phyloP scores from a whole-genome alignment of 2,329 filamentous ascomycete species.

The Xylaria arbuscula region DNA sequence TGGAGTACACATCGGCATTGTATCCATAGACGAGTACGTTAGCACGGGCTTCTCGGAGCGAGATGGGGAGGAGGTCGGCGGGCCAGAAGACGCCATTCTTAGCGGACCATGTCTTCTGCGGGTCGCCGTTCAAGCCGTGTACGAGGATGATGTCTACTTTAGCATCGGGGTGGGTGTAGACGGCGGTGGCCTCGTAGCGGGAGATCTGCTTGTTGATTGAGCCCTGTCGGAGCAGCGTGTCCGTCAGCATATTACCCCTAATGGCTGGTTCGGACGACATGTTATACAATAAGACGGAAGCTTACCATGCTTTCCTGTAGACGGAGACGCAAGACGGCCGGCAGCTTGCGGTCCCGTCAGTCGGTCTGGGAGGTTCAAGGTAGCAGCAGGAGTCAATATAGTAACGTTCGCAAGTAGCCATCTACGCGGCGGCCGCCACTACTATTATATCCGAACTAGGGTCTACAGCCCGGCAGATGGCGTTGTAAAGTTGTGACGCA shows the following conservation, averaged over 20 bases:
- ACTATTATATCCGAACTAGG: constrained; percentile 40
- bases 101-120: constrained; percentile 71
- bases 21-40: constrained; percentile 80
- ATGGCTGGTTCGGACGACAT: neutral
- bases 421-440: constrained; percentile 24
- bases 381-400: constrained; percentile 20
- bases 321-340: constrained; percentile 39
- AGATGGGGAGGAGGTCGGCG: constrained; percentile 70
- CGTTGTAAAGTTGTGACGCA: constrained; percentile 39
- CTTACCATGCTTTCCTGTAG: constrained; percentile 41
- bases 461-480: constrained; percentile 32
- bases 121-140: constrained; percentile 75
- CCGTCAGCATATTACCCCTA: constrained; percentile 39
- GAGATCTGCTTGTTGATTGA: constrained; percentile 62
- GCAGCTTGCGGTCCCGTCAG: constrained; percentile 28
- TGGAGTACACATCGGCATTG: constrained; percentile 72
- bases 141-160: constrained; percentile 75
- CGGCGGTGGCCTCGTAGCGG: constrained; percentile 68
- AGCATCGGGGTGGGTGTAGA: constrained; percentile 69
- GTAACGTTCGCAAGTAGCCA: constrained; percentile 13
- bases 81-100: constrained; percentile 75
- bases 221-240: constrained; percentile 51
- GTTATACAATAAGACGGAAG: constrained; percentile 10
- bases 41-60: constrained; percentile 67
- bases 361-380: constrained; percentile 19